A percentile compares a stretch with the other conserved stretches of the same genome.
phyloP scores from a whole-genome alignment of 495 filamentous ascomycete genomes.

The Aspergillus ostianus region DNA sequence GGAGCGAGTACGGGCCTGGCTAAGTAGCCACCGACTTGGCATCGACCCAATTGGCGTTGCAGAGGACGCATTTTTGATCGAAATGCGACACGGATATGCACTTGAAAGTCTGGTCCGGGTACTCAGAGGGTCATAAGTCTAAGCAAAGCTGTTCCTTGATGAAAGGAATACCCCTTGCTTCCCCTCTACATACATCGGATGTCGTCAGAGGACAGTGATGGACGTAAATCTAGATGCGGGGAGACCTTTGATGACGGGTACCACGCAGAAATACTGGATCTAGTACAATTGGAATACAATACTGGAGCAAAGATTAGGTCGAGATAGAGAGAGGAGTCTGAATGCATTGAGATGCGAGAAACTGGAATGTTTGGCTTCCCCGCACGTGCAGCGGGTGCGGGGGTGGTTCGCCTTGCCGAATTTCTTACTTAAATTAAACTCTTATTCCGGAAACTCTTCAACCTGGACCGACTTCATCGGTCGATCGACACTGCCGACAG shows the following conservation, averaged over 20 bases:
- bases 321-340: neutral
- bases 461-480: no score
- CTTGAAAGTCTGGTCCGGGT: neutral
- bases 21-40: neutral
- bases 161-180: neutral
- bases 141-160: neutral
- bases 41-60: neutral
- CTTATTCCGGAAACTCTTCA: no score
- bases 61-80: neutral
- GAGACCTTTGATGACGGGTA: neutral
- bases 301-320: no score
- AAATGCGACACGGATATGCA: neutral
- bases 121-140: neutral
- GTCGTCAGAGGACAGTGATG: neutral
- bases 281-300: no score
- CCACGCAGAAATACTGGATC: no score
- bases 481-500: no score
- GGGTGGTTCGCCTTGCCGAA: conserved; percentile 9
- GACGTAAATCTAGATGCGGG: neutral
- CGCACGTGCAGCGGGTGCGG: conserved; percentile 8
- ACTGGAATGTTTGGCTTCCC: neutral
- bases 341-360: neutral
- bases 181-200: neutral
- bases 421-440: no score
- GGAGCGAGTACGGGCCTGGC: neutral